phyloP scores from a whole-genome alignment of 129 eudicot genomes.

The Flaveria sonorensis region DNA sequence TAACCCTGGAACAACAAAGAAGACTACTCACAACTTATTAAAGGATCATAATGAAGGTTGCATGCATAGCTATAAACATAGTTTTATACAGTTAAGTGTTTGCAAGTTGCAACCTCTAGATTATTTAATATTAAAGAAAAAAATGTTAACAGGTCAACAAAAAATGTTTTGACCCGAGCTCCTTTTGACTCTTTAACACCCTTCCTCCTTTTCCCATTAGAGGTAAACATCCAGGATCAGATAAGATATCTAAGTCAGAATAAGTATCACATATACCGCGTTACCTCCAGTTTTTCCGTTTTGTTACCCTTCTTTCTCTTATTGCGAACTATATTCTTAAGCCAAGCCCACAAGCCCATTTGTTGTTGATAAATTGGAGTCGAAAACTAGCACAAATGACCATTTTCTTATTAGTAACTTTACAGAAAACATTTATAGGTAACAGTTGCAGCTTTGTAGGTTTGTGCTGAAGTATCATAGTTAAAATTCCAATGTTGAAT shows the following conservation, averaged over 20 bases:
- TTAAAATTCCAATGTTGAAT: slow-evolving; percentile 7
- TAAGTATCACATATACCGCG: neutral
- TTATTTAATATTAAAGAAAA: neutral
- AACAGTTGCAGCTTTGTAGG: slow-evolving; percentile 12
- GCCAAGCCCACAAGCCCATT: slow-evolving; percentile 49
- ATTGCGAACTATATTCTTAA: slow-evolving; percentile 34
- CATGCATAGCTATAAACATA: neutral
- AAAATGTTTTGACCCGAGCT: neutral
- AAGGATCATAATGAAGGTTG: neutral
- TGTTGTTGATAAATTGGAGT: slow-evolving; percentile 13
- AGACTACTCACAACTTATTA: neutral
- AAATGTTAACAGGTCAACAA: neutral
- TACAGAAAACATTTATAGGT: neutral
- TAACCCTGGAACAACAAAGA: neutral
- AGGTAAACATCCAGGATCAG: neutral
- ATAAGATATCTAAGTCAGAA: neutral
- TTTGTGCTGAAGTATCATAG: neutral
- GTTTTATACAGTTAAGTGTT: neutral
- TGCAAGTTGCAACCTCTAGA: neutral
- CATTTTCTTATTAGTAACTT: neutral
- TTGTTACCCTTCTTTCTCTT: slow-evolving; percentile 35
- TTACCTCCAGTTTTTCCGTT: slow-evolving; percentile 41
- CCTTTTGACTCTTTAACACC: neutral
- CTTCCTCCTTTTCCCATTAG: too few relatives aligned
- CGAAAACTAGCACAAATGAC: slow-evolving; percentile 21